These are phyloP conservation scores for Singerocomus inundabilis DNA, from an alignment of 1,284 basidiomycete species.

Conservation along the genomic window DNA sequence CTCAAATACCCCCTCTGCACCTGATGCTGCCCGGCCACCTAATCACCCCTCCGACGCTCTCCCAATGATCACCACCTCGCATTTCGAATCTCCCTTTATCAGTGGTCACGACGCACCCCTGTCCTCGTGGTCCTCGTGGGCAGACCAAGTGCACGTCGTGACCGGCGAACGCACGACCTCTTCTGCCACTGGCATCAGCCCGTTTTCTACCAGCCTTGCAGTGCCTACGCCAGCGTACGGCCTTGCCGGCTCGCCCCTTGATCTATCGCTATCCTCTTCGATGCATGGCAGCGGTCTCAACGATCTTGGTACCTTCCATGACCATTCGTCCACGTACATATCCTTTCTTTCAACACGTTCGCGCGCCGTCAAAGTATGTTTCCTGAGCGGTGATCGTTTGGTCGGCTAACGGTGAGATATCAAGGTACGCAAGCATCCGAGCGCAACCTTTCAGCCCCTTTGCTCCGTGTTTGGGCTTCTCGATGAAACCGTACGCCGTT, in stretches of 20 bases:
- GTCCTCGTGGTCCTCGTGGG: slow-evolving; percentile 8
- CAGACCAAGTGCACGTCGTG: slow-evolving; percentile 8
- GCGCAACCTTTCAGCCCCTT: slow-evolving; percentile 36
- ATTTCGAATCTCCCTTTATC: slow-evolving; percentile 15
- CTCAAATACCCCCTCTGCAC: slow-evolving; percentile 30
- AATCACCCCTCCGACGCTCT: slow-evolving; percentile 2
- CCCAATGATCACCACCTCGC: slow-evolving; percentile 21
- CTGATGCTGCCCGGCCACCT: not conserved
- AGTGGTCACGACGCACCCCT: slow-evolving; percentile 22
- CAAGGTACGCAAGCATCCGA: slow-evolving; percentile 27
- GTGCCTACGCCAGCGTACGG: slow-evolving; percentile 5
- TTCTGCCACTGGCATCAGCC: not conserved
- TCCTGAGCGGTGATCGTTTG: not conserved
- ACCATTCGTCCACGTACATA: slow-evolving; percentile 30
- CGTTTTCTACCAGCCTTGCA: slow-evolving; percentile 6
- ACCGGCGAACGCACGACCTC: slow-evolving; percentile 3
- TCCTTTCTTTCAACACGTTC: slow-evolving; percentile 49
- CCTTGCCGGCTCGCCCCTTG: slow-evolving; percentile 20
- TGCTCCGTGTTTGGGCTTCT: slow-evolving; percentile 29
- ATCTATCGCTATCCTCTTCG: slow-evolving; percentile 39
- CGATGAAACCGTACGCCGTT: slow-evolving; percentile 19
- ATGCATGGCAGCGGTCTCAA: slow-evolving; percentile 36
- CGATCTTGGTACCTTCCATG: slow-evolving; percentile 8
- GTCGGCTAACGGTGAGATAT: slow-evolving; percentile 6
- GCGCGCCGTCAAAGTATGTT: slow-evolving; percentile 49